A percentile compares a stretch with the other conserved stretches of the same genome.
Evolutionary conservation across 2,329 filamentous ascomycete genomes (phyloP).

Genomic region (Phialophora tarda): DNA sequence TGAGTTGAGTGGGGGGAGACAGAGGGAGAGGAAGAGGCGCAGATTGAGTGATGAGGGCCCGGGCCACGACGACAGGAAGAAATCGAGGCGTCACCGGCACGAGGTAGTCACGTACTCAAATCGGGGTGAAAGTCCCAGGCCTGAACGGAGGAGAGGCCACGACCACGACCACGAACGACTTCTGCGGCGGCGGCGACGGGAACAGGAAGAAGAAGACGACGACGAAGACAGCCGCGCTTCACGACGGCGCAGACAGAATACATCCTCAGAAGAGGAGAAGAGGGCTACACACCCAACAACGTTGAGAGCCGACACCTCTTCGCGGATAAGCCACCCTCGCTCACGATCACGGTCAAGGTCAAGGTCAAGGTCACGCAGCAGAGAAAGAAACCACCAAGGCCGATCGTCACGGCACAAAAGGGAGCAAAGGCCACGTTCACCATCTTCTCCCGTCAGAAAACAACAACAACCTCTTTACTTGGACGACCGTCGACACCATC

Average conservation of each 20-base stretch:
- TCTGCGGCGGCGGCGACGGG: background rate
- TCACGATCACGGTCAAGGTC: slow-evolving; percentile 25
- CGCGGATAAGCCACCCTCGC: slow-evolving; percentile 28
- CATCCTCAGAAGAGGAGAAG: slow-evolving; percentile 2
- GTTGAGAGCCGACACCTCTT: slow-evolving; percentile 29
- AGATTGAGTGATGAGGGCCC: slow-evolving; percentile 41
- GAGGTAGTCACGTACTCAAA: background rate
- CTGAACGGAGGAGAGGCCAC: slow-evolving; percentile 29
- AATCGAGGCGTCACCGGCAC: slow-evolving; percentile 6
- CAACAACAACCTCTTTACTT: background rate
- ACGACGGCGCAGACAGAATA: background rate
- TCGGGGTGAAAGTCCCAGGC: slow-evolving; percentile 24
- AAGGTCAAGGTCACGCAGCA: slow-evolving; percentile 27
- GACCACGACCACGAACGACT: background rate
- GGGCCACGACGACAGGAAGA: slow-evolving; percentile 38
- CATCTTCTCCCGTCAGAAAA: slow-evolving; percentile 1
- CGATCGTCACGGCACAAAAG: slow-evolving; percentile 21
- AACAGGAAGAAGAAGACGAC: background rate
- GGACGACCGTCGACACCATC: background rate
- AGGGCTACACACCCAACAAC: slow-evolving; percentile 19
- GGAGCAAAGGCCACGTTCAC: background rate
- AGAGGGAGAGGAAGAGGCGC: slow-evolving; percentile 36
- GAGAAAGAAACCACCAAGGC: slow-evolving; percentile 24
- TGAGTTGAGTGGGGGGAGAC: slow-evolving; percentile 16
- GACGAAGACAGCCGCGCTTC: background rate